phyloP scores from a whole-genome alignment of 2,329 filamentous ascomycete species.

The Chaetomium olivaceum region DNA sequence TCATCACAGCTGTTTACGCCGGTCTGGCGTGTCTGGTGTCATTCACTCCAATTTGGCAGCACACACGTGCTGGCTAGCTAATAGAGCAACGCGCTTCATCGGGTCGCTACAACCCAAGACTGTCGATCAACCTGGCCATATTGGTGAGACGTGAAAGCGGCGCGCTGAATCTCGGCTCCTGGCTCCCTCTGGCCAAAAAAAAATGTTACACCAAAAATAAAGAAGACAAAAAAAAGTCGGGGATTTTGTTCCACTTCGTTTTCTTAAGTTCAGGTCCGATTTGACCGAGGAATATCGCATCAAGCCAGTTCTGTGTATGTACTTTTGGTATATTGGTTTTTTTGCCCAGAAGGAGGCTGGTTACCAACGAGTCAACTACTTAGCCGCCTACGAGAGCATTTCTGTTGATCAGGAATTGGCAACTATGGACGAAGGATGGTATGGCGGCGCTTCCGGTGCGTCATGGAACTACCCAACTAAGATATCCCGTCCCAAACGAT shows the following conservation, averaged over 20 bases:
- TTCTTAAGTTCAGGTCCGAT: too few species aligned
- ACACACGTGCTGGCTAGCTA: constrained; percentile 9
- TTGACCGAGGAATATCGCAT: too few species aligned
- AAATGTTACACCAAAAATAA: too few species aligned
- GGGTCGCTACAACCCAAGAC: not conserved
- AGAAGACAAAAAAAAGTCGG: too few species aligned
- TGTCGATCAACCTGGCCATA: constrained; percentile 12
- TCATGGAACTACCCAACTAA: too few species aligned
- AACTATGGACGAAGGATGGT: not conserved
- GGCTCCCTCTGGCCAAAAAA: too few species aligned
- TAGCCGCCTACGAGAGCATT: constrained; percentile 2
- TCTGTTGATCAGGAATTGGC: not conserved
- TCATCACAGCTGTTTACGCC: not conserved
- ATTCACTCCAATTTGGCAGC: not conserved
- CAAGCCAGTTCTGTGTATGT: too few species aligned
- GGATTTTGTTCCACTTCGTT: too few species aligned
- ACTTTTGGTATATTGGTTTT: too few species aligned
- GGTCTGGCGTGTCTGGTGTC: not conserved
- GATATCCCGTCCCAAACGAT: not conserved
- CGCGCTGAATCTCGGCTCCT: not conserved
- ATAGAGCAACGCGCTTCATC: not conserved
- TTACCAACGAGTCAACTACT: not conserved
- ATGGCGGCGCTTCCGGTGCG: not conserved
- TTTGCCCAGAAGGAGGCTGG: too few species aligned
- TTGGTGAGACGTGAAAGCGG: not conserved